A percentile compares a stretch with the other conserved stretches of the same genome.
phyloP scores from a whole-genome alignment of 1,139 yeast species.

The Pichia terricola region DNA sequence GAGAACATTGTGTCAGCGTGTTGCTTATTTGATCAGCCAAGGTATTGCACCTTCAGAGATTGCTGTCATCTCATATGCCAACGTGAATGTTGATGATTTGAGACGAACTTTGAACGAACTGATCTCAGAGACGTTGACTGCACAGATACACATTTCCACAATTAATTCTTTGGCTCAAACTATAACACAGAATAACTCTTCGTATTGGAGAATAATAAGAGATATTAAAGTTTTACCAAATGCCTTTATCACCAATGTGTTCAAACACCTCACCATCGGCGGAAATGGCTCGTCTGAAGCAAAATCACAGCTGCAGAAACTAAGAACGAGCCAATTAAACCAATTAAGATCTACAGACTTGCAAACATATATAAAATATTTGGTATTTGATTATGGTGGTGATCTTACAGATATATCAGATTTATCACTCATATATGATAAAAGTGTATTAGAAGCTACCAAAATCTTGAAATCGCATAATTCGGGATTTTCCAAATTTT shows the following conservation, averaged over 20 bases:
- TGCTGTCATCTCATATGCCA: conserved; percentile 60
- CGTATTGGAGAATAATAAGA: conserved; percentile 31
- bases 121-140: conserved; percentile 29
- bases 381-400: conserved; percentile 1
- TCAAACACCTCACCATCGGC: neutral
- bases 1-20: conserved; percentile 44
- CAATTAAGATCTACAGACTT: conserved; percentile 1
- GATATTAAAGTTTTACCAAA: conserved; percentile 8
- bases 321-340: neutral
- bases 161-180: conserved; percentile 51
- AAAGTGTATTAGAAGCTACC: conserved; percentile 12
- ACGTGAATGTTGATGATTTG: conserved; percentile 53
- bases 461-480: neutral
- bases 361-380: conserved; percentile 1
- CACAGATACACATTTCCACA: conserved; percentile 39
- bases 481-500: neutral
- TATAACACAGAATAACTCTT: conserved; percentile 35
- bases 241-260: neutral
- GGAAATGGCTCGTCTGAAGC: neutral
- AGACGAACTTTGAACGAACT: conserved; percentile 28
- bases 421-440: conserved; percentile 10
- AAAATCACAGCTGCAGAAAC: neutral
- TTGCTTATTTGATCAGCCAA: conserved; percentile 38
- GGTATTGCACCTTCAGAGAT: conserved; percentile 42
- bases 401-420: neutral